Evolutionary conservation across 495 filamentous ascomycete species (phyloP), one percentile per base, ranked within the genome.

Genomic region (Penicillium dipodomyicola): DNA sequence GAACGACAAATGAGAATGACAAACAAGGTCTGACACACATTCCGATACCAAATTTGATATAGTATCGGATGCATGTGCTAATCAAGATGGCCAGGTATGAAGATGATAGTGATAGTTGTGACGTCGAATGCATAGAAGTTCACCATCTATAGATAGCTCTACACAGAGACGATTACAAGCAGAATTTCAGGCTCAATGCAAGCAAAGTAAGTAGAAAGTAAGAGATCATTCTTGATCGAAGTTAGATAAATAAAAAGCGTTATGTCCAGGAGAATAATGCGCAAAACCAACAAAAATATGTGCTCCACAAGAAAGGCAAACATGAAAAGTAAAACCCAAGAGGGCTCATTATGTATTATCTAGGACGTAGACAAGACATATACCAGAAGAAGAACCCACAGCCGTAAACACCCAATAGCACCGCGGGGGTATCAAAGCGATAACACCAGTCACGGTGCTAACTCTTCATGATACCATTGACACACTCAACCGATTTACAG

Each of bases 401-500:
- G 40, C 57, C 49, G 23, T 20, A 42, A 49, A 57, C 46, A 49
- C 54, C 59, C 50, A 23, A 43, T 35, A 54, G 52, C 52, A 54
- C n/a, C 22, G 42, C 11, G 30, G 3, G 14, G 29, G 10, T 22
- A 50, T 29, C 35, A 30, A n/a, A 23, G 23, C 41, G 35, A 35
- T 17, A 35, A 43, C 48, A 48, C 25, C 41, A 43, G 37, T 27
- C 44, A 42, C 25, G 50, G 44, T 47, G 30, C 63, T 54, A 53
- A 44, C 43, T 32, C 49, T 39, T 44, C 51, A 48, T 41, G 46
- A 58, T 47, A 25, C 39, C 25, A 29, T 56, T 60, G 19, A 15
- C 14, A 50, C 30, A 39, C 56, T 63, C 19, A 56, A 32, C 42
- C 35, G 41, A 47, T 78, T 89, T 93, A 93, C 80, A 92, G 83